A percentile compares a stretch with the other conserved stretches of the same genome.
Conservation (phyloP, 169 alveolate genomes). For the Amoebophrya sp. region DNA sequence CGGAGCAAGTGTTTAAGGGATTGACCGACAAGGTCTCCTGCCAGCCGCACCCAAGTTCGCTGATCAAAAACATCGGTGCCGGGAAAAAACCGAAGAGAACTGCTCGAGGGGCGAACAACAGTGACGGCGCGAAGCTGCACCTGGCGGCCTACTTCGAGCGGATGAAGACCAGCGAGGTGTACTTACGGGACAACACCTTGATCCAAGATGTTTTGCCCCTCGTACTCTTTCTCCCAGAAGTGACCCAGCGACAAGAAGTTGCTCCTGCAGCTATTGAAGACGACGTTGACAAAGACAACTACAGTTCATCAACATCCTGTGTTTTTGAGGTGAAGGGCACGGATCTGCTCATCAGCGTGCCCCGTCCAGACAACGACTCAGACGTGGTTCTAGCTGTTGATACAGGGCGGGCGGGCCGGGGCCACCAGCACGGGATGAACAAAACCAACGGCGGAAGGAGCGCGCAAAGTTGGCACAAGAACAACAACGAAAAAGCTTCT, state of each 20-base stretch:
- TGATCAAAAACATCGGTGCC: background rate
- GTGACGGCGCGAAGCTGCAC: background rate
- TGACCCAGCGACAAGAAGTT: background rate
- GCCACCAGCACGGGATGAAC: no score
- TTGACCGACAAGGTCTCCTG: background rate
- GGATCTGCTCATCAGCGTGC: no score
- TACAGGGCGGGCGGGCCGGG: no score
- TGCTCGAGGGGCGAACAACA: background rate
- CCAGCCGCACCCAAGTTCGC: background rate
- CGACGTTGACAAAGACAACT: no score
- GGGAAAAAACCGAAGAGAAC: background rate
- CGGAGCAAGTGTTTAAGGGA: background rate
- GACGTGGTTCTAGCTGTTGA: no score
- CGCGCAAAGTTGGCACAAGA: no score
- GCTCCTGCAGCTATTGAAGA: no score
- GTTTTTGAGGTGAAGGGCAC: no score
- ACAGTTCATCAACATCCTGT: no score
- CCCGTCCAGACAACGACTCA: no score
- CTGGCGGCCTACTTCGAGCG: background rate
- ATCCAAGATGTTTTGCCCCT: background rate
- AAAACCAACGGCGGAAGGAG: no score
- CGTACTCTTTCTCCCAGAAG: background rate
- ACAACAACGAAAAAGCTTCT: no score
- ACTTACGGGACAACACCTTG: background rate
- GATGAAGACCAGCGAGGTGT: background rate